Evolutionary conservation across 768 basidiomycete genomes (phyloP).

Genomic region (Hydnomerulius pinastri): DNA sequence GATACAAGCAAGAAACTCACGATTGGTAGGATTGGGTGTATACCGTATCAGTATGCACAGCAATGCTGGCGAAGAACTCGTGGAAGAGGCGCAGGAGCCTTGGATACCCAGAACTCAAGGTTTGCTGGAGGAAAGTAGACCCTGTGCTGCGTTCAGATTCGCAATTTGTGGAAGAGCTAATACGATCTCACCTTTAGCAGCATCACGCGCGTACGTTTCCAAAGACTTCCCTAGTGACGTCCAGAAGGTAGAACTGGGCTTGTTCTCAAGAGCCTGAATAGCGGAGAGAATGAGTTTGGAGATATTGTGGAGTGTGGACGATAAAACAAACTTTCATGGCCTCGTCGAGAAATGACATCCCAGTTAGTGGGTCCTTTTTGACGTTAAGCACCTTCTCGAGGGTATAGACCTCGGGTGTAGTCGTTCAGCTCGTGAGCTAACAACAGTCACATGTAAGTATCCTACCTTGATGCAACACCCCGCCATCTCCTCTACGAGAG

Average conservation of each 20-base stretch:
- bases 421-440: not conserved
- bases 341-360: slow-evolving; percentile 86
- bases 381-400: slow-evolving; percentile 91
- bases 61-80: slow-evolving; percentile 94
- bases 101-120: slow-evolving; percentile 84
- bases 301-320: no score
- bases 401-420: slow-evolving; percentile 74
- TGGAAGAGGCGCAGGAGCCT: slow-evolving; percentile 89
- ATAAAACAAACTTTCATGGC: slow-evolving; percentile 76
- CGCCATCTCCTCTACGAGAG: slow-evolving; percentile 85
- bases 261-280: slow-evolving; percentile 80
- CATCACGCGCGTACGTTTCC: slow-evolving; percentile 81
- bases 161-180: not conserved
- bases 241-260: slow-evolving; percentile 93
- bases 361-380: slow-evolving; percentile 81
- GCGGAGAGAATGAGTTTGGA: not conserved
- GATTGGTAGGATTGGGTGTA: slow-evolving; percentile 86
- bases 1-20: slow-evolving; percentile 37
- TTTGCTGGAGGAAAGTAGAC: slow-evolving; percentile 90
- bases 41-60: slow-evolving; percentile 92
- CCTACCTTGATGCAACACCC: slow-evolving; percentile 86
- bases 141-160: slow-evolving; percentile 45
- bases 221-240: slow-evolving; percentile 74
- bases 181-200: slow-evolving; percentile 62
- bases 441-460: no score